phyloP scores from a whole-genome alignment of 2,329 filamentous ascomycete species.

The Ophiostoma tasmaniense region DNA sequence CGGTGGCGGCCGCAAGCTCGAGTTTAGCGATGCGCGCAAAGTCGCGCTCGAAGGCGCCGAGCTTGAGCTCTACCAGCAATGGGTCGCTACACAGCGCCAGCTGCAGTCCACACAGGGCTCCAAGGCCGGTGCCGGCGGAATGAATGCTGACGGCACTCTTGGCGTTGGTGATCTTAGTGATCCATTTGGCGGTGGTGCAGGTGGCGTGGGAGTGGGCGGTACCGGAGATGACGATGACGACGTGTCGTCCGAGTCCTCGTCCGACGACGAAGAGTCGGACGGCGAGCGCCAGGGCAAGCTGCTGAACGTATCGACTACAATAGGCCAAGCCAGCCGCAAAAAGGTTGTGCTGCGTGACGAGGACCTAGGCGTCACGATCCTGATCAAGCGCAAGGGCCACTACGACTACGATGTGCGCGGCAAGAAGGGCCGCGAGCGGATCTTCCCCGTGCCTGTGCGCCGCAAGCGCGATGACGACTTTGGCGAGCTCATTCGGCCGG shows the following conservation, averaged over 20 bases:
- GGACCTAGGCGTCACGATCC: slow-evolving; percentile 82
- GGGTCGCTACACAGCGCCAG: slow-evolving; percentile 79
- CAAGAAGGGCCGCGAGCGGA: slow-evolving; percentile 84
- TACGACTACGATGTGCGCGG: slow-evolving; percentile 88
- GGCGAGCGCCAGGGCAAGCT: slow-evolving; percentile 86
- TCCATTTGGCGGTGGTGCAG: neutral
- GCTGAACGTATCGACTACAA: slow-evolving; percentile 75
- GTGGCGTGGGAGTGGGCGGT: slow-evolving; percentile 5
- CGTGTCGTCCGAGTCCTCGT: slow-evolving; percentile 69
- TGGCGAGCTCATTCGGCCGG: slow-evolving; percentile 84
- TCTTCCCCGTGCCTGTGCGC: slow-evolving; percentile 80
- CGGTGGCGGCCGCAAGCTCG: slow-evolving; percentile 53
- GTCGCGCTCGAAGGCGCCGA: slow-evolving; percentile 67
- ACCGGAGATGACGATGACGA: slow-evolving; percentile 66
- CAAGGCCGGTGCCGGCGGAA: slow-evolving; percentile 34
- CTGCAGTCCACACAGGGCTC: slow-evolving; percentile 69
- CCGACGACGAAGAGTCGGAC: slow-evolving; percentile 82
- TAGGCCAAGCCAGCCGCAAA: slow-evolving; percentile 75
- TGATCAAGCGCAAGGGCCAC: slow-evolving; percentile 81
- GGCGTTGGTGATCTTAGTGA: slow-evolving; percentile 4
- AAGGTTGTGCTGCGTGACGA: slow-evolving; percentile 82
- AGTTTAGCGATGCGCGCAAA: slow-evolving; percentile 52
- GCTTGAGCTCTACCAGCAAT: slow-evolving; percentile 78
- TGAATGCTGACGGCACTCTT: neutral
- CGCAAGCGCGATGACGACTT: slow-evolving; percentile 80